Conservation (phyloP, 2,329 filamentous ascomycete genomes). For the Byssoonygena ceratinophila region DNA sequence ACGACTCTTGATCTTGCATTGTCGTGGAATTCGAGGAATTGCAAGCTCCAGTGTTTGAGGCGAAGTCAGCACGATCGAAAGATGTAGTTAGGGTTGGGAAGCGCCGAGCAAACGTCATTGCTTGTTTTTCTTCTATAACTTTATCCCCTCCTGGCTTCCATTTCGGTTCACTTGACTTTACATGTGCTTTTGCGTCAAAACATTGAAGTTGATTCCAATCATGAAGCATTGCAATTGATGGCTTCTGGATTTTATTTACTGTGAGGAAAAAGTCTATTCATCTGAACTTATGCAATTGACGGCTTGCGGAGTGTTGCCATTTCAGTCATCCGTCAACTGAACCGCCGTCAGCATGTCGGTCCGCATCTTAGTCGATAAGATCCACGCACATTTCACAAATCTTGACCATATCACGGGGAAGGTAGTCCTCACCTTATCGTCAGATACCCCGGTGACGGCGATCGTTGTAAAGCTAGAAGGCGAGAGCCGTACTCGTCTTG, state of each 20-base stretch:
- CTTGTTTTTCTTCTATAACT: background rate
- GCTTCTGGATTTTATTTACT: background rate
- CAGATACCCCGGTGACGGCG: constrained; percentile 35
- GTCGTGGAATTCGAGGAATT: background rate
- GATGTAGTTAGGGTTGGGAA: background rate
- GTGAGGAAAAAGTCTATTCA: too few species aligned
- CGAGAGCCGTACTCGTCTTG: constrained; percentile 39
- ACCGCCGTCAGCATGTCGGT: constrained; percentile 33
- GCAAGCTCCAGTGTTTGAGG: background rate
- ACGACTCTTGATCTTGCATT: background rate
- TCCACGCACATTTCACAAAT: constrained; percentile 39
- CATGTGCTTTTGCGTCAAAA: too few species aligned
- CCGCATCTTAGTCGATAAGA: constrained; percentile 36
- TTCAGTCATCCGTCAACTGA: too few species aligned
- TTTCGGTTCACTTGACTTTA: background rate
- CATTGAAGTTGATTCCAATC: background rate
- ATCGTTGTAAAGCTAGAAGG: constrained; percentile 43
- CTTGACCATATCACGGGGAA: constrained; percentile 39
- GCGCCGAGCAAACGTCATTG: constrained; percentile 5
- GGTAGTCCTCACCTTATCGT: constrained; percentile 34
- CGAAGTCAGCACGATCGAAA: too few species aligned
- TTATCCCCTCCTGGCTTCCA: background rate
- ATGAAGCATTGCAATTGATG: background rate
- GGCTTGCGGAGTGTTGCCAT: too few species aligned
- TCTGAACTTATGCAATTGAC: too few species aligned